Conservation (phyloP, 225 moss, liverwort and hornwort genomes). For the Pseudoscleropodium purum region DNA sequence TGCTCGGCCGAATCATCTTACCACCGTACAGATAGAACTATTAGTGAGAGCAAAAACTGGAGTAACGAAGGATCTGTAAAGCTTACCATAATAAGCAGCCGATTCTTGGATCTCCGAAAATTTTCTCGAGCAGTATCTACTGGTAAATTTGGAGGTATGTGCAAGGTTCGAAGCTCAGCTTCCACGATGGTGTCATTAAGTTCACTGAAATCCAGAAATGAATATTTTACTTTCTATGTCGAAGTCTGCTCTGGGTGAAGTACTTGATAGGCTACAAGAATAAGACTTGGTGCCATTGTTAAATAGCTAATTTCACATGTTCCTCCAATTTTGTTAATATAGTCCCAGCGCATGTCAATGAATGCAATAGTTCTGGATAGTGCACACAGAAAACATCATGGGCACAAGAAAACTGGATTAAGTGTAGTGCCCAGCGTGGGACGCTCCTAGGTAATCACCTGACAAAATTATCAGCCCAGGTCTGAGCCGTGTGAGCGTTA, state of each 20-base stretch:
- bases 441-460: slow-evolving; percentile 28
- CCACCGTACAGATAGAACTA: not conserved
- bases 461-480: slow-evolving; percentile 99
- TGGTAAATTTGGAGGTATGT: slow-evolving; percentile 68
- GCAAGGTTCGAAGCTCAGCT: slow-evolving; percentile 86
- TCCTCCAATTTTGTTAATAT: not conserved
- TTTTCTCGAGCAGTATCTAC: slow-evolving; percentile 41
- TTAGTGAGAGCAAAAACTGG: not conserved
- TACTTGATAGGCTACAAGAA: not conserved
- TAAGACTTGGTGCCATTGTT: not conserved
- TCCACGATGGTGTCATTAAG: slow-evolving; percentile 94
- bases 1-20: not conserved
- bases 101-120: slow-evolving; percentile 51
- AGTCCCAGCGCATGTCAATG: not conserved
- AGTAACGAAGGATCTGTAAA: not conserved
- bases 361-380: not conserved
- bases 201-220: slow-evolving; percentile 46
- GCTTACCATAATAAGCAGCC: slow-evolving; percentile 70
- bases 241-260: not conserved
- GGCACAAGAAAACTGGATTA: slow-evolving; percentile 1
- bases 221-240: not conserved
- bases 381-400: slow-evolving; percentile 4
- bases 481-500: slow-evolving; percentile 89
- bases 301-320: not conserved
- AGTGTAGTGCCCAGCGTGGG: slow-evolving; percentile 4